Conservation (phyloP, 2,329 filamentous ascomycete genomes). For the Madurella fahalii region DNA sequence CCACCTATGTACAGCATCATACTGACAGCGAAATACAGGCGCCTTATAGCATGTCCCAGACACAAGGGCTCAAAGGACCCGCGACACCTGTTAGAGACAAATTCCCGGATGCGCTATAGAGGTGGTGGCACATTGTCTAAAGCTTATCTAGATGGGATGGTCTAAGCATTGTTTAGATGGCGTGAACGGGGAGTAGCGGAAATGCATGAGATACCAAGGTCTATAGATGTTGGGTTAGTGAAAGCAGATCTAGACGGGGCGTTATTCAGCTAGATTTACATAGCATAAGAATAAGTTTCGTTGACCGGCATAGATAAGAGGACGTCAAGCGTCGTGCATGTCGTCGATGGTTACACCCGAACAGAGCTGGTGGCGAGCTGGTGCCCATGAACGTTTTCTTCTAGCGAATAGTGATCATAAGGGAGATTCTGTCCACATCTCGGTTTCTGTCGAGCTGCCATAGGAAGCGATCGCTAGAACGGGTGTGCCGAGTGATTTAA, state of each 20-base stretch:
- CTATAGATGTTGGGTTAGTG: not conserved
- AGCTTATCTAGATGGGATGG: not conserved
- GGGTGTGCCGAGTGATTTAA: no score
- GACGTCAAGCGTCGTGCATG: no score
- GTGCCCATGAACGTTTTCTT: no score
- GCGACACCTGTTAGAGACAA: constrained; percentile 52
- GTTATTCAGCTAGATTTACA: not conserved
- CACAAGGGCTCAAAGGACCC: constrained; percentile 57
- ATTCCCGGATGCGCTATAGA: constrained; percentile 31
- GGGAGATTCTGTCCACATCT: no score
- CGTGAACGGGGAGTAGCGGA: not conserved
- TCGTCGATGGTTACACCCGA: no score
- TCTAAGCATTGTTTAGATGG: constrained; percentile 8
- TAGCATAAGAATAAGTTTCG: not conserved
- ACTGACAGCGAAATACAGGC: constrained; percentile 42
- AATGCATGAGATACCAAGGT: constrained; percentile 16
- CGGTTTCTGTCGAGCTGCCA: no score
- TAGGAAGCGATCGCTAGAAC: no score
- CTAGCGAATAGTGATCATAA: no score
- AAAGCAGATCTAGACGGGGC: not conserved
- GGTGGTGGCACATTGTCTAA: not conserved
- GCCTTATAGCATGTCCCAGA: constrained; percentile 67
- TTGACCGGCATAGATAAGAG: not conserved
- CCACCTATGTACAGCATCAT: not conserved
- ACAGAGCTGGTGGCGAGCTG: no score